Evolutionary conservation across 371 early-diverging fungal genomes (phyloP).

Genomic region (Enteropsectra breve): DNA sequence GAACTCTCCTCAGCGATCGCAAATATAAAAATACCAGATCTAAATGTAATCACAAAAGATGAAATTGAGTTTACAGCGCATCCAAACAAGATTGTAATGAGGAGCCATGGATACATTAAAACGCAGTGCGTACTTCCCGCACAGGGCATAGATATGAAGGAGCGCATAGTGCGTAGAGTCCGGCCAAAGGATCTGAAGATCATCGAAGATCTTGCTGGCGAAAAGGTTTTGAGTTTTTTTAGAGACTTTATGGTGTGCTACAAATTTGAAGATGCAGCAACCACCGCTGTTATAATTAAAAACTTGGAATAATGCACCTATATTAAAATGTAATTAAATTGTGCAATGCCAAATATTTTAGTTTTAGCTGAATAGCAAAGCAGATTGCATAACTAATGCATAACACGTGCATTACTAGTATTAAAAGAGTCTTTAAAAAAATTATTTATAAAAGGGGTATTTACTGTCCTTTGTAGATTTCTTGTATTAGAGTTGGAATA

Average conservation of each 20-base stretch:
- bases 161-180: not conserved
- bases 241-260: constrained; percentile 5
- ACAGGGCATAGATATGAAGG: not conserved
- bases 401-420: too few species aligned
- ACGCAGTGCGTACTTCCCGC: not conserved
- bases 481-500: too few species aligned
- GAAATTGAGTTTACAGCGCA: not conserved
- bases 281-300: constrained; percentile 12
- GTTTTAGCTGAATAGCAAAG: too few species aligned
- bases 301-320: too few species aligned
- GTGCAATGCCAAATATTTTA: too few species aligned
- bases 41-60: constrained; percentile 5
- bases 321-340: too few species aligned
- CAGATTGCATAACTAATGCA: too few species aligned
- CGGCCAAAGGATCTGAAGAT: constrained; percentile 4
- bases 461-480: too few species aligned
- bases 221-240: not conserved
- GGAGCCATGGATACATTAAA: constrained; percentile 9
- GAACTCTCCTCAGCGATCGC: not conserved
- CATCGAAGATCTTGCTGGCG: constrained; percentile 3
- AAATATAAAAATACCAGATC: not conserved
- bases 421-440: too few species aligned
- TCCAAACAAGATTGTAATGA: not conserved
- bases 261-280: constrained; percentile 4
- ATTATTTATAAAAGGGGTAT: too few species aligned